phyloP scores from a whole-genome alignment of 345 rosid species.

The Corchorus capsularis region DNA sequence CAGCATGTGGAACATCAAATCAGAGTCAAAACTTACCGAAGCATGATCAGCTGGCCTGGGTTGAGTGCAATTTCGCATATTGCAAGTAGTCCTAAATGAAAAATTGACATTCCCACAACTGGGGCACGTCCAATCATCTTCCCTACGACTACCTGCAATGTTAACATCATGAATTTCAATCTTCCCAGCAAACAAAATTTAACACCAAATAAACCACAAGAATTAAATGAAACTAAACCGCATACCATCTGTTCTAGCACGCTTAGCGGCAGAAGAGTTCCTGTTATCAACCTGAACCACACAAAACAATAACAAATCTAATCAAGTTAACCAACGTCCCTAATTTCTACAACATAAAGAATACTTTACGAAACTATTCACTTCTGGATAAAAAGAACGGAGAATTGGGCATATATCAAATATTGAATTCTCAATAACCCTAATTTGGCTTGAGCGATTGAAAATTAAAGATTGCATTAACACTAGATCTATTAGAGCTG shows the following conservation, averaged over 20 bases:
- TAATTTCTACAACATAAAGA: background rate
- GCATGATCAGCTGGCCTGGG: constrained; percentile 94
- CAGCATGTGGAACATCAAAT: background rate
- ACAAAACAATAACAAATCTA: background rate
- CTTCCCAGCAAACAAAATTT: background rate
- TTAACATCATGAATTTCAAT: background rate
- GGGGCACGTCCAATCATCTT: constrained; percentile 99
- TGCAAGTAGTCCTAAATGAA: constrained; percentile 95
- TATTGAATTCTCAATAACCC: background rate
- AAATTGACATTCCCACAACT: constrained; percentile 98
- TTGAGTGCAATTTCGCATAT: constrained; percentile 98
- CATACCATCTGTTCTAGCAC: constrained; percentile 97
- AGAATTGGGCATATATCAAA: background rate
- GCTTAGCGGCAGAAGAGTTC: constrained; percentile 94
- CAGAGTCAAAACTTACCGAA: constrained; percentile 42
- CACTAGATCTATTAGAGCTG: background rate
- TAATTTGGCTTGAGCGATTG: background rate
- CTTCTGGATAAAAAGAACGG: background rate
- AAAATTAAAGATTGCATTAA: background rate
- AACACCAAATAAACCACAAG: background rate
- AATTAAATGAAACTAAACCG: background rate
- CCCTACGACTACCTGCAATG: constrained; percentile 87
- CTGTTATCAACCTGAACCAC: constrained; percentile 80
- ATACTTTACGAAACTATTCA: constrained; percentile 3
- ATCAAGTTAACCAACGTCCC: background rate